Evolutionary conservation across 176 grass and related monocot genomes (phyloP).

Genomic region (Oryza brachyantha): DNA sequence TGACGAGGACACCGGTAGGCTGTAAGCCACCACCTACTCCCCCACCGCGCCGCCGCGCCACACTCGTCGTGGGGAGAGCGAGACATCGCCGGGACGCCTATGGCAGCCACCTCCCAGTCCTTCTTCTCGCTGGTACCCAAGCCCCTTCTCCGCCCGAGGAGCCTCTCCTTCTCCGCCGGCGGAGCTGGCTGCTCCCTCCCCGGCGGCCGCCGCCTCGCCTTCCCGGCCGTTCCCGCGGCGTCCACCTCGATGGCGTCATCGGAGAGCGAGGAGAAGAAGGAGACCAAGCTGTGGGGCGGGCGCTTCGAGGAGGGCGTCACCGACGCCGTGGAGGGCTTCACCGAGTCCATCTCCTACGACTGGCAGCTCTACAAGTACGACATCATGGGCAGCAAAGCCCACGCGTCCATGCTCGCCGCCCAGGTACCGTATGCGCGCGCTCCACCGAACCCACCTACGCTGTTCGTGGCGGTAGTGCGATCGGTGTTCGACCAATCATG

Average conservation of each 20-base stretch:
- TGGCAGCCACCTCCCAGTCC: conserved; percentile 46
- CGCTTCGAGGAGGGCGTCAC: conserved; percentile 69
- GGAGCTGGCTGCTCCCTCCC: not conserved
- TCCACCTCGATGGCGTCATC: conserved; percentile 31
- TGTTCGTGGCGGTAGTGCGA: not conserved
- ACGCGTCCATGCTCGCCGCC: conserved; percentile 82
- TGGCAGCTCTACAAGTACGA: conserved; percentile 96
- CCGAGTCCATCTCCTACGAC: conserved; percentile 88
- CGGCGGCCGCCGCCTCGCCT: not conserved
- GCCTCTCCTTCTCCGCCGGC: not conserved
- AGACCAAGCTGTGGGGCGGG: conserved; percentile 76
- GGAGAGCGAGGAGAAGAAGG: conserved; percentile 52
- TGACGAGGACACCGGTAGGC: too few relatives aligned
- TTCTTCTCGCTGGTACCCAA: conserved; percentile 26
- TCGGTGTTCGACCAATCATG: not conserved
- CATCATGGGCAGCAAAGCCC: conserved; percentile 91
- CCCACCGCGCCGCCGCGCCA: conserved; percentile 12
- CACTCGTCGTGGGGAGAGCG: not conserved
- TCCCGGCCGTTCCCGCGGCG: conserved; percentile 15
- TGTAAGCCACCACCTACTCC: not conserved
- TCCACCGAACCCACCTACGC: not conserved
- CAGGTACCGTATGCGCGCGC: conserved; percentile 40
- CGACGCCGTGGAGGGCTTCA: conserved; percentile 77
- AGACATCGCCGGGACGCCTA: not conserved
- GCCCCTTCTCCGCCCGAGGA: not conserved